A percentile compares a stretch with the other conserved stretches of the same genome.
These are phyloP conservation scores for Coemansia sp. DNA, from an alignment of 192 early-diverging fungal species.

Conservation along the genomic window DNA sequence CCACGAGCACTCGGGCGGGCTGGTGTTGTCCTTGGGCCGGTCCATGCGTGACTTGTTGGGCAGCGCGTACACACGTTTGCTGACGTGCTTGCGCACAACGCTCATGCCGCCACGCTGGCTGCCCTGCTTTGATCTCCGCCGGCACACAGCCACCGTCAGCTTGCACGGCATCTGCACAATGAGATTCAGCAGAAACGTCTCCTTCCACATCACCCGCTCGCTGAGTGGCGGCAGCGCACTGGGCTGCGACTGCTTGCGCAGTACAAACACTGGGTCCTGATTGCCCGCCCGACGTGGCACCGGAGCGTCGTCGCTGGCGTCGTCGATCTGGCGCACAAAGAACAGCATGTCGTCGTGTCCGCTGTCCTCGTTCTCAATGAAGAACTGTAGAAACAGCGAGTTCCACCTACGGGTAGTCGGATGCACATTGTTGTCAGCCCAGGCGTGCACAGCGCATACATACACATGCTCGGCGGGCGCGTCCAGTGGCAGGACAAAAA, in stretches of 20 bases:
- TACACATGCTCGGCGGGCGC: neutral
- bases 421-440: neutral
- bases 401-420: conserved; percentile 42
- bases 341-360: conserved; percentile 83
- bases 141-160: conserved; percentile 84
- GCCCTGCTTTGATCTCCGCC: conserved; percentile 55
- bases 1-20: conserved; percentile 85
- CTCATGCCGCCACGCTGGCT: conserved; percentile 62
- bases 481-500: neutral
- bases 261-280: conserved; percentile 79
- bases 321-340: conserved; percentile 64
- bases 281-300: neutral
- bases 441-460: neutral
- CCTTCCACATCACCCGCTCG: conserved; percentile 81
- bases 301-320: conserved; percentile 6
- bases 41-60: conserved; percentile 92
- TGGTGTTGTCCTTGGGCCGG: conserved; percentile 67
- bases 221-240: conserved; percentile 60
- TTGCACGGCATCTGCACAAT: conserved; percentile 89
- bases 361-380: conserved; percentile 63
- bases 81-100: conserved; percentile 68
- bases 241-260: conserved; percentile 63
- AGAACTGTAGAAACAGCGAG: conserved; percentile 56
- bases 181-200: conserved; percentile 87
- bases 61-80: conserved; percentile 72